A percentile compares a stretch with the other conserved stretches of the same genome.
phyloP scores from a whole-genome alignment of 257 asterid genomes.

The Knoxia roxburghii region DNA sequence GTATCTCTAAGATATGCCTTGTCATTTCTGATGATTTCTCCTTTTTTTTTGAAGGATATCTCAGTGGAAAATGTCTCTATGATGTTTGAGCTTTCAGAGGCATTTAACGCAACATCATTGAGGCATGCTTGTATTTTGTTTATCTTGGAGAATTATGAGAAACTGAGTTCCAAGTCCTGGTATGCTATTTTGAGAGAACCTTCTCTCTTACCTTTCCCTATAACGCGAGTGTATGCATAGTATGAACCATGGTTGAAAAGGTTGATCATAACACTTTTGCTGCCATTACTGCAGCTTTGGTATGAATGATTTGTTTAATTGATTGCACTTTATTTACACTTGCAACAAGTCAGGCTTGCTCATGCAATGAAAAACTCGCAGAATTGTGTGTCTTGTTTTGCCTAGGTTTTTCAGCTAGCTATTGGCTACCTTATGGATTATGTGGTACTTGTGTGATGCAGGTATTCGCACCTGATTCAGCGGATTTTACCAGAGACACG shows the following conservation, averaged over 20 bases:
- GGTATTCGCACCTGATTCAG: conserved; percentile 67
- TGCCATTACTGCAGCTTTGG: not conserved
- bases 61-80: conserved; percentile 71
- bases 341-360: no score
- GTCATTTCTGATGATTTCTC: conserved; percentile 24
- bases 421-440: not conserved
- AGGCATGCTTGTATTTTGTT: conserved; percentile 75
- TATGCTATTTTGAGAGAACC: conserved; percentile 21
- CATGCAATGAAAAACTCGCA: not conserved
- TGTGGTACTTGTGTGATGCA: conserved; percentile 23
- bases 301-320: not conserved
- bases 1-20: not conserved
- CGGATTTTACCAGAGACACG: conserved; percentile 78
- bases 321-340: not conserved
- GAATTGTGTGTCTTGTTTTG: not conserved
- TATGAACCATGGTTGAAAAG: not conserved
- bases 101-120: conserved; percentile 72
- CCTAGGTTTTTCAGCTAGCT: not conserved
- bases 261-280: not conserved
- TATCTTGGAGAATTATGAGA: conserved; percentile 72
- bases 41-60: conserved; percentile 54
- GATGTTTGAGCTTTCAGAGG: conserved; percentile 94
- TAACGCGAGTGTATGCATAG: no score
- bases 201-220: not conserved
- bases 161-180: conserved; percentile 58